Evolutionary conservation across 176 grass and related monocot genomes (phyloP), one percentile per base, ranked within the genome.

Genomic region (Puccinellia tenuiflora): DNA sequence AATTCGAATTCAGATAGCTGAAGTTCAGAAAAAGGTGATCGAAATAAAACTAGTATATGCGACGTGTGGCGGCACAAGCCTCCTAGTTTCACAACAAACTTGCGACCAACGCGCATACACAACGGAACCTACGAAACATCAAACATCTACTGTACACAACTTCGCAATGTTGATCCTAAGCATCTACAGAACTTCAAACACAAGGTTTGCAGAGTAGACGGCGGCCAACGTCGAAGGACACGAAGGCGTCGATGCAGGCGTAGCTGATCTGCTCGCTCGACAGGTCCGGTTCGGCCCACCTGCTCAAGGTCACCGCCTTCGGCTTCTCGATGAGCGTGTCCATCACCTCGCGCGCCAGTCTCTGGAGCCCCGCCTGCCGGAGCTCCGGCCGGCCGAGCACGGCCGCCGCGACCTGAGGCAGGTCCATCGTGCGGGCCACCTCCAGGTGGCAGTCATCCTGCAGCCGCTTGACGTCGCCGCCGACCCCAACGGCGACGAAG

Each of bases 401-500:
- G 80, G 54, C 59, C 12, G 50, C 87, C 13, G 87, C 87, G 18
- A 81, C 7, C 16, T 8, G 4, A 5, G 59, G 25, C 75, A 83
- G 78, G 75, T 86, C 88, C 56, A 56, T 29, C 75, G 26, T 5
- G 56, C 68, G 43, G 28, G 38, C 68, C 17, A 89, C 33, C 2
- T 20, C 5, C 6, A 92, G 45, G 7, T 24, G 15, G 4, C 47
- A 83, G 24, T 87, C 81, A 0, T 87, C 52, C 20, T 17, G 20
- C 15, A 92, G 87, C 50, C 65, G 77, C 0, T 86, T 33, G 20
- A 30, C 87, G 59, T 90, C 84, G 3, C 2, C 26, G 1, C 48
- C 10, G 51, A 92, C 84, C 87, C n/a, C 87, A 28, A 94, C 85
- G 47, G 87, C 89, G 20, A 86, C 71, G 59, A 94, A 94, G 22